Percentiles rank a stretch among this genome's conserved stretches.
phyloP scores from a whole-genome alignment of 257 asterid genomes.

The Henckelia pumila region DNA sequence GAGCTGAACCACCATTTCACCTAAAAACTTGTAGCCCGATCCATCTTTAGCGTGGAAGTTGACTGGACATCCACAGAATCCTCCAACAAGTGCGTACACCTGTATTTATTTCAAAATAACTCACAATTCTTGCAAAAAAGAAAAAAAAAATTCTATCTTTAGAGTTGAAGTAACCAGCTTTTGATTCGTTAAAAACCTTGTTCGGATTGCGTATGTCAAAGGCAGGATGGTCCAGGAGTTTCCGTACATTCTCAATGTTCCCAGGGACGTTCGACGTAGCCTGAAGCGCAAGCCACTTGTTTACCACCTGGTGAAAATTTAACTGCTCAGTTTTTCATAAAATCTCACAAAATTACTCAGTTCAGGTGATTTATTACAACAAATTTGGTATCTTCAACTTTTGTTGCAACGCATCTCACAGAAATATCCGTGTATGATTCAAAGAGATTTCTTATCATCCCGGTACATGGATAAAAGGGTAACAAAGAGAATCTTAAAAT shows the following conservation, averaged over 20 bases:
- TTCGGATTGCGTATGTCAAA: conserved; percentile 83
- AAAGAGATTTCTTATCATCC: too few relatives aligned
- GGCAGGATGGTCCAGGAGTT: conserved; percentile 66
- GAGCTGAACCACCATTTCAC: background rate
- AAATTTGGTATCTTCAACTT: too few relatives aligned
- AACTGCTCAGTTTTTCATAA: background rate
- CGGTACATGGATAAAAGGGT: too few relatives aligned
- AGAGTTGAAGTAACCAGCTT: background rate
- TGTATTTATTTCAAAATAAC: conserved; percentile 25
- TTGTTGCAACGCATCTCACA: too few relatives aligned
- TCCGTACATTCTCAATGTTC: conserved; percentile 70
- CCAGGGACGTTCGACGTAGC: conserved; percentile 69
- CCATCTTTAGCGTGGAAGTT: conserved; percentile 54
- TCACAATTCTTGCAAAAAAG: background rate
- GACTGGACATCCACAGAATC: conserved; percentile 68
- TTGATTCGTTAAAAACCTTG: conserved; percentile 56
- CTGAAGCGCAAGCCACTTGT: conserved; percentile 76
- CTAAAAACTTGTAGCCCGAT: background rate
- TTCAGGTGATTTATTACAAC: too few relatives aligned
- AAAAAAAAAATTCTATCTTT: background rate
- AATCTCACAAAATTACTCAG: too few relatives aligned
- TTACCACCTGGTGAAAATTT: conserved; percentile 49
- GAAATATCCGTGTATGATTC: too few relatives aligned
- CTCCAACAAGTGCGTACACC: conserved; percentile 76
- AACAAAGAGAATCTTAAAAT: too few relatives aligned